Conservation (phyloP, 441 rosid species). For the Gossypium lobatum region DNA sequence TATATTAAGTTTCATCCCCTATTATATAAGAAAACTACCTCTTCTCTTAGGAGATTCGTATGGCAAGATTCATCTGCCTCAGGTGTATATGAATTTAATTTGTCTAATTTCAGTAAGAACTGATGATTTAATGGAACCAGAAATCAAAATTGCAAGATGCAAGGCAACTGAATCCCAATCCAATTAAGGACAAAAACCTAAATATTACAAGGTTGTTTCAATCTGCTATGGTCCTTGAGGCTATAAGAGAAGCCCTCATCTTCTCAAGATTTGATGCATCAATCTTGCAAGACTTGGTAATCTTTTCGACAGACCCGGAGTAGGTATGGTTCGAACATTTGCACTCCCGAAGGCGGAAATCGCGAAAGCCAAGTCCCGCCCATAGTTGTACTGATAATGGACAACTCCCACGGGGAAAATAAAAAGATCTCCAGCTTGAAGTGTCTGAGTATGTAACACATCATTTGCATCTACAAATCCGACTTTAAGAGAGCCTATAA, state of each 20-base stretch:
- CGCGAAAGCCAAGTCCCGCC: background rate
- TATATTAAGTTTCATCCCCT: too few relatives aligned
- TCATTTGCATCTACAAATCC: background rate
- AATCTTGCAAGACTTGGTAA: background rate
- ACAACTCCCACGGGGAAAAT: slow-evolving; percentile 1
- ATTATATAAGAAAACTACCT: too few relatives aligned
- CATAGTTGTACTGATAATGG: background rate
- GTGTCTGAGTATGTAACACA: background rate
- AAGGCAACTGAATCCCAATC: slow-evolving; percentile 32
- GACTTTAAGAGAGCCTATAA: slow-evolving; percentile 1
- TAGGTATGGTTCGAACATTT: background rate
- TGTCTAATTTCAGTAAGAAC: too few relatives aligned
- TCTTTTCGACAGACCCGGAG: background rate
- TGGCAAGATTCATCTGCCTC: too few relatives aligned
- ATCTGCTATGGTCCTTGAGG: background rate
- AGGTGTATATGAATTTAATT: too few relatives aligned
- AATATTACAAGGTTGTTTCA: background rate
- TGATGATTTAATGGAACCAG: too few relatives aligned
- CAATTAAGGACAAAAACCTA: background rate
- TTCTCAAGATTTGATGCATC: background rate
- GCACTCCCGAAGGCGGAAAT: background rate
- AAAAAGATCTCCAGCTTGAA: background rate
- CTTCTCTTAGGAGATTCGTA: too few relatives aligned
- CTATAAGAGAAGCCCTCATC: background rate
- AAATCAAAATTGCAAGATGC: slow-evolving; percentile 26